Conservation (phyloP, 768 basidiomycete genomes). For the Podaxis sp. region DNA sequence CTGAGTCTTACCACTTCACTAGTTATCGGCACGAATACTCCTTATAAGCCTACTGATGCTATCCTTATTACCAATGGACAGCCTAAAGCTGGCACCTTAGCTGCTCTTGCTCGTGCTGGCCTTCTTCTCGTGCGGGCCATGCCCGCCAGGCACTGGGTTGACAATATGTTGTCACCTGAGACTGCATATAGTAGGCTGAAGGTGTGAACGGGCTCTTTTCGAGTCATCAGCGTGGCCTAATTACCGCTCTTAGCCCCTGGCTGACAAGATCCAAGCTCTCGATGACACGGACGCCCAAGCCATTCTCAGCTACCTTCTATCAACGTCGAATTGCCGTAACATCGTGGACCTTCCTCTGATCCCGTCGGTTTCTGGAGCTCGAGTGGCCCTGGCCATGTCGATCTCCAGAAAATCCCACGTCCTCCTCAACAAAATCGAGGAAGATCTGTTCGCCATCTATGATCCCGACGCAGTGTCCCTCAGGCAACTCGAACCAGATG, state of each 20-base stretch:
- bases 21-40: constrained; percentile 18
- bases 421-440: constrained; percentile 25
- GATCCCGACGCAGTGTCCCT: constrained; percentile 1
- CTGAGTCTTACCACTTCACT: constrained; percentile 35
- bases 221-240: background rate
- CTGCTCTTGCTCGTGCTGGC: constrained; percentile 31
- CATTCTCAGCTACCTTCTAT: constrained; percentile 36
- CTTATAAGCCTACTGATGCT: constrained; percentile 3
- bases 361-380: constrained; percentile 25
- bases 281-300: constrained; percentile 8
- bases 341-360: constrained; percentile 41
- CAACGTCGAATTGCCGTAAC: constrained; percentile 28
- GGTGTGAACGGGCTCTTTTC: background rate
- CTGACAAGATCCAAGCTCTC: background rate
- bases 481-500: background rate
- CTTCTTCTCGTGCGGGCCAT: constrained; percentile 33
- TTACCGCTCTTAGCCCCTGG: background rate
- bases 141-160: background rate
- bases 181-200: background rate
- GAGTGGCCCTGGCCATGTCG: too few species aligned
- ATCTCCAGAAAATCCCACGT: too few species aligned
- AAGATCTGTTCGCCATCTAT: background rate
- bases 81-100: constrained; percentile 18
- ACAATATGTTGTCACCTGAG: constrained; percentile 1
- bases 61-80: constrained; percentile 26